Evolutionary conservation across 805 yeast genomes (phyloP).

Genomic region (Kuraishia ogatae): DNA sequence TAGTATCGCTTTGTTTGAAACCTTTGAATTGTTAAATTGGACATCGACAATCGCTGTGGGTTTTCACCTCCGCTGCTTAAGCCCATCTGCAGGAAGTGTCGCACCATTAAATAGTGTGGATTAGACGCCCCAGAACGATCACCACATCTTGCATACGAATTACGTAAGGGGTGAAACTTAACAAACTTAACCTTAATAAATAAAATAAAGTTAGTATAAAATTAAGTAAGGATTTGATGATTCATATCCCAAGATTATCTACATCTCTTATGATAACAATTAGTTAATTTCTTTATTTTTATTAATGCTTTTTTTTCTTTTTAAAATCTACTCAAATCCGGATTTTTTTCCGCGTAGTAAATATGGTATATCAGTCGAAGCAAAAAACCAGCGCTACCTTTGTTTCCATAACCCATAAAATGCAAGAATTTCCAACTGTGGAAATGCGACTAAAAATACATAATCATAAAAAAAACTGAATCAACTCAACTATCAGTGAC

Average conservation of each 20-base stretch:
- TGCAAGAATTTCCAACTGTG: neutral
- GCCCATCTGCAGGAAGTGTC: neutral
- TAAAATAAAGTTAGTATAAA: too few relatives aligned
- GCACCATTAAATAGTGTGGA: neutral
- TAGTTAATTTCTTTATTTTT: conserved; percentile 6
- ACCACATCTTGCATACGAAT: neutral
- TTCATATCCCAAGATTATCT: too few relatives aligned
- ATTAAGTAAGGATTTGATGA: too few relatives aligned
- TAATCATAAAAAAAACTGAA: too few relatives aligned
- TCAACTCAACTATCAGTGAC: neutral
- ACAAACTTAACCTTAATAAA: neutral
- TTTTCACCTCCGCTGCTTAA: neutral
- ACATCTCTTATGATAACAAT: too few relatives aligned
- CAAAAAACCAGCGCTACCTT: neutral
- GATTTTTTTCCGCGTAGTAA: neutral
- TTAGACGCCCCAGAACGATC: neutral
- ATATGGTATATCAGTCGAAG: too few relatives aligned
- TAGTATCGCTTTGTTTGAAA: too few relatives aligned
- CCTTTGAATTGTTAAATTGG: too few relatives aligned
- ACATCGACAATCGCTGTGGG: neutral
- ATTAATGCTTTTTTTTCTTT: neutral
- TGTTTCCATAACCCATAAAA: neutral
- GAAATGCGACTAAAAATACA: neutral
- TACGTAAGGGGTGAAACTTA: neutral
- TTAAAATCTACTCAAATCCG: neutral